Evolutionary conservation across 192 early-diverging fungal species (phyloP).

Genomic region (Chytriomyces sp.): DNA sequence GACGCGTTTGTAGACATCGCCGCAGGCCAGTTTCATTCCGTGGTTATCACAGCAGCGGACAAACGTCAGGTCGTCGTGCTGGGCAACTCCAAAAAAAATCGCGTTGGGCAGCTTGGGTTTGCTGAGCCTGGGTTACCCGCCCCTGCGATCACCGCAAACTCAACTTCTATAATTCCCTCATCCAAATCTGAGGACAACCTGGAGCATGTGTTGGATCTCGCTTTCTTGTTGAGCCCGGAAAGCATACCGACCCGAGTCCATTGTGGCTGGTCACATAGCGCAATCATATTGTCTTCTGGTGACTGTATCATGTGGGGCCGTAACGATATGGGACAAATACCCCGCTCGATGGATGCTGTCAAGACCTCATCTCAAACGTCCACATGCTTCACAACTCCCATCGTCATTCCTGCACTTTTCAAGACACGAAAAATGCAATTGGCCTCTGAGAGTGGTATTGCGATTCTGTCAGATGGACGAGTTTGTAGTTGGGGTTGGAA

Average conservation of each 20-base stretch:
- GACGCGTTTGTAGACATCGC: conserved; percentile 58
- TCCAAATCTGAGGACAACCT: background rate
- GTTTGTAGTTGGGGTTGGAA: conserved; percentile 90
- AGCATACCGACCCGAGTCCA: conserved; percentile 2
- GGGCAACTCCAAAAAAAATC: conserved; percentile 19
- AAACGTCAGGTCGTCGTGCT: background rate
- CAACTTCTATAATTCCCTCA: background rate
- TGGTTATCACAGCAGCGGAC: conserved; percentile 6
- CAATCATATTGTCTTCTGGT: conserved; percentile 29
- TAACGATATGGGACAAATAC: conserved; percentile 72
- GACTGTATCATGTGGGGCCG: conserved; percentile 71
- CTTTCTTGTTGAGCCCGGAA: background rate
- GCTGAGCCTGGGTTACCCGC: no score
- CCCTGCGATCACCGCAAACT: no score
- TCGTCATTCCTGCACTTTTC: conserved; percentile 6
- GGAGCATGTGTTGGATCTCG: background rate
- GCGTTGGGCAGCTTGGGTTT: conserved; percentile 18
- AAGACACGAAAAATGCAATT: conserved; percentile 47
- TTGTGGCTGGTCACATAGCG: conserved; percentile 65
- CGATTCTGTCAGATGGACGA: conserved; percentile 43
- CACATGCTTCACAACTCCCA: background rate
- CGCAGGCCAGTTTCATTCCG: conserved; percentile 31
- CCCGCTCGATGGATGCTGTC: background rate
- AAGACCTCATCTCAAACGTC: no score
- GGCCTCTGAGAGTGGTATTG: conserved; percentile 78